Conservation (phyloP, 2,329 filamentous ascomycete genomes). For the Arthrinium puccinioides region DNA sequence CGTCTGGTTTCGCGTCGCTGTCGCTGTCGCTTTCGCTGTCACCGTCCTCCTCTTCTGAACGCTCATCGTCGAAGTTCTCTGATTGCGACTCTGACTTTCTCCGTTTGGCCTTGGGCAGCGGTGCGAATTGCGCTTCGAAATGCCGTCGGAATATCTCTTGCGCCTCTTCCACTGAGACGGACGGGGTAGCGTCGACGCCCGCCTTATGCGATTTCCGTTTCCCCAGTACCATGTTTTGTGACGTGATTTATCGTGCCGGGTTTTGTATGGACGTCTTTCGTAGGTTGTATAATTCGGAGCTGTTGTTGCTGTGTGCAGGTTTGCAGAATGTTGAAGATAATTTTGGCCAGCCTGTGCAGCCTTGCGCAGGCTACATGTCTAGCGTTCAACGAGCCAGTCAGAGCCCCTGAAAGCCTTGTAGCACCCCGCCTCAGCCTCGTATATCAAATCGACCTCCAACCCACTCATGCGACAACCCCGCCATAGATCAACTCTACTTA, state of each 20-base stretch:
- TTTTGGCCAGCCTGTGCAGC: too few relatives aligned
- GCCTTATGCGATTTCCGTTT: conserved; percentile 38
- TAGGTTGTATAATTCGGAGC: too few relatives aligned
- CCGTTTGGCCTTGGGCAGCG: conserved; percentile 37
- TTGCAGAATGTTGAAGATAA: neutral
- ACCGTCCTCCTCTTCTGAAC: conserved; percentile 14
- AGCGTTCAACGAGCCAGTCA: neutral
- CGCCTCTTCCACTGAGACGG: conserved; percentile 41
- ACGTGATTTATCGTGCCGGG: too few relatives aligned
- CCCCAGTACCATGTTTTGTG: conserved; percentile 36
- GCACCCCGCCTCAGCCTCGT: conserved; percentile 15
- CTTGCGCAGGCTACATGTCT: neutral
- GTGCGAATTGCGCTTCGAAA: conserved; percentile 84
- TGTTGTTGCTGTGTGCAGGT: neutral
- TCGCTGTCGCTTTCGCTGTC: conserved; percentile 17
- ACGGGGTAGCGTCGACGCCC: conserved; percentile 11
- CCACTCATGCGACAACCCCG: conserved; percentile 6
- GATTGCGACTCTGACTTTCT: conserved; percentile 18
- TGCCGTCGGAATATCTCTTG: conserved; percentile 73
- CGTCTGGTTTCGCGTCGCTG: conserved; percentile 12
- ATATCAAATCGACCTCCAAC: neutral
- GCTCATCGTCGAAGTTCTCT: conserved; percentile 27
- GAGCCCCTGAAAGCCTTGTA: neutral
- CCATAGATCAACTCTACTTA: conserved; percentile 5
- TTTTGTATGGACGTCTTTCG: too few relatives aligned